Evolutionary conservation across 1,139 yeast genomes (phyloP).

Genomic region (Debaryomyces udenii): DNA sequence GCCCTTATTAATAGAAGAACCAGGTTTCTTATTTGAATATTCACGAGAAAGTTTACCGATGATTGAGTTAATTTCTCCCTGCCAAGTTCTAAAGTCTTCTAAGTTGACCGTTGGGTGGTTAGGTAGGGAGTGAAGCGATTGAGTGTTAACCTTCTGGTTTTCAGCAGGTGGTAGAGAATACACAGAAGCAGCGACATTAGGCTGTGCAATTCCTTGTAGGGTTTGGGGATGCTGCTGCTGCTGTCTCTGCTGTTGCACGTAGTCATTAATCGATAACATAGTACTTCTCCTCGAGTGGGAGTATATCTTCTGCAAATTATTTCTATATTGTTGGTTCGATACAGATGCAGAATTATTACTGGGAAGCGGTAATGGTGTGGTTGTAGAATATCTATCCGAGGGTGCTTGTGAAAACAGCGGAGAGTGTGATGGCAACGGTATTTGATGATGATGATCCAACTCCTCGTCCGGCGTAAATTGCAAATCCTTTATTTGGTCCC

Average conservation of each 20-base stretch:
- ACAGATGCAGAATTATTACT: conserved; percentile 24
- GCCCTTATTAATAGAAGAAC: conserved; percentile 7
- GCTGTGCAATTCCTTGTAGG: conserved; percentile 17
- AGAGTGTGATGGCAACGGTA: conserved; percentile 39
- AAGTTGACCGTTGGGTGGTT: conserved; percentile 12
- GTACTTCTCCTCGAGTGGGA: conserved; percentile 49
- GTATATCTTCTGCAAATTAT: conserved; percentile 46
- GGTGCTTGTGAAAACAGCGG: conserved; percentile 44
- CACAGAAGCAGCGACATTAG: conserved; percentile 21
- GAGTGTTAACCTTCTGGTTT: conserved; percentile 10
- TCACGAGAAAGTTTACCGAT: conserved; percentile 45
- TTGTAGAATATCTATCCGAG: conserved; percentile 41
- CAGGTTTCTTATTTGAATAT: conserved; percentile 23
- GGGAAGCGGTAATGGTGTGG: conserved; percentile 37
- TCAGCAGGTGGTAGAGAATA: conserved; percentile 28
- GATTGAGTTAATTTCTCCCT: conserved; percentile 45
- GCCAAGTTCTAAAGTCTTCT: conserved; percentile 50
- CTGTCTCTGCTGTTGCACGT: conserved; percentile 39
- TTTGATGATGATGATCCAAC: conserved; percentile 20
- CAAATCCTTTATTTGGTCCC: conserved; percentile 74
- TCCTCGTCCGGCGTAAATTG: conserved; percentile 39
- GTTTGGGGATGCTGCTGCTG: conserved; percentile 18
- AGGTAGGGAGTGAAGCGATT: conserved; percentile 17
- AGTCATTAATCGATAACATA: conserved; percentile 41
- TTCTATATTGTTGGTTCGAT: conserved; percentile 34